Evolutionary conservation across 2,329 filamentous ascomycete genomes (phyloP).

Genomic region (Penicillium paneum): DNA sequence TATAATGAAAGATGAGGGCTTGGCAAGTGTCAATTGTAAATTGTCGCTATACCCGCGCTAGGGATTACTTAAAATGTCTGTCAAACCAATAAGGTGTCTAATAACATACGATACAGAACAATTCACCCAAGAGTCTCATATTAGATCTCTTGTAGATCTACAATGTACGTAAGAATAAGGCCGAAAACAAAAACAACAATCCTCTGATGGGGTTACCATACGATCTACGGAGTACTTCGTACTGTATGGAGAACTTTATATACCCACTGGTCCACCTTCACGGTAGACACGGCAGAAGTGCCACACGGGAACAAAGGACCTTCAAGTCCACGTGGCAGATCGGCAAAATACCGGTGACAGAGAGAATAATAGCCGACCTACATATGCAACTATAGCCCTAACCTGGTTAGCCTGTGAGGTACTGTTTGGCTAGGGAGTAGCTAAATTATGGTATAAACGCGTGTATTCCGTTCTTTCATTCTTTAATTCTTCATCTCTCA

Average conservation of each 20-base stretch:
- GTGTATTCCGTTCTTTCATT: background rate
- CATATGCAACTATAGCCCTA: background rate
- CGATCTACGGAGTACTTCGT: background rate
- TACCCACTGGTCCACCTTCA: background rate
- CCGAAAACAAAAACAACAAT: background rate
- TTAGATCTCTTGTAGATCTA: background rate
- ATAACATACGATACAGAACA: background rate
- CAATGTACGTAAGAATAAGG: background rate
- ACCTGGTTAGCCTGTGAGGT: background rate
- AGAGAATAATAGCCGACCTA: background rate
- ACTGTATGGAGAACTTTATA: background rate
- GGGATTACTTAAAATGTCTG: background rate
- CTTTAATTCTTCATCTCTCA: background rate
- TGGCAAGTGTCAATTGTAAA: background rate
- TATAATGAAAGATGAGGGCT: background rate
- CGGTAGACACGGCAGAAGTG: slow-evolving; percentile 7
- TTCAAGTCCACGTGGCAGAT: slow-evolving; percentile 11
- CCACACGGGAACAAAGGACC: slow-evolving; percentile 1
- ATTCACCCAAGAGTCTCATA: background rate
- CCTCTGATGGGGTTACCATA: background rate
- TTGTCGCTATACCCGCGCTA: background rate
- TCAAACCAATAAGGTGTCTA: background rate
- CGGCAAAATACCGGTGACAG: slow-evolving; percentile 1
- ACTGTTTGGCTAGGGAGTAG: too few species aligned
- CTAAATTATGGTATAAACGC: background rate